Evolutionary conservation across 371 early-diverging fungal genomes (phyloP).

Genomic region (Zopfochytrium polystomum): DNA sequence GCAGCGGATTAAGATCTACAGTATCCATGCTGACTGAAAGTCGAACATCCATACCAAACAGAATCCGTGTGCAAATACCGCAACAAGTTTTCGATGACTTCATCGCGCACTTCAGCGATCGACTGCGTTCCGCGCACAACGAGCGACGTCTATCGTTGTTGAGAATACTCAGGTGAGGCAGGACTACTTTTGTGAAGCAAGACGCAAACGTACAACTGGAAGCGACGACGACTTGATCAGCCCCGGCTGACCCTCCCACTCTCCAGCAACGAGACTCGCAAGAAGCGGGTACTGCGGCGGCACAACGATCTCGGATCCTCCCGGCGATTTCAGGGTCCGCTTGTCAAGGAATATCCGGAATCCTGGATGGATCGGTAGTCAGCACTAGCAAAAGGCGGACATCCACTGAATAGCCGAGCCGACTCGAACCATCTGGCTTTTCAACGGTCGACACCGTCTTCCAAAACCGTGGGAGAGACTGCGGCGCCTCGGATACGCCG

Average conservation of each 20-base stretch:
- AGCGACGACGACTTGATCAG: conserved; percentile 78
- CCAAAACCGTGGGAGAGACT: conserved; percentile 30
- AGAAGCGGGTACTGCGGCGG: conserved; percentile 56
- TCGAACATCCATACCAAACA: conserved; percentile 54
- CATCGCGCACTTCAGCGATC: conserved; percentile 50
- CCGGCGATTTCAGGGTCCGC: conserved; percentile 80
- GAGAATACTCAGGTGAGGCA: background rate
- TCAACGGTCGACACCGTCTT: conserved; percentile 22
- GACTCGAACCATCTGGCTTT: conserved; percentile 44
- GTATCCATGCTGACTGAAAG: background rate
- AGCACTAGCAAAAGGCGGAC: too few species aligned
- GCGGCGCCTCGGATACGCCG: conserved; percentile 1
- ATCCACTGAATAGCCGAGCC: too few species aligned
- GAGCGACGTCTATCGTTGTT: conserved; percentile 68
- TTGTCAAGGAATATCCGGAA: conserved; percentile 70
- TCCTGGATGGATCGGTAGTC: too few species aligned
- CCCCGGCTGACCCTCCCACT: conserved; percentile 87
- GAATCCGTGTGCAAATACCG: conserved; percentile 86
- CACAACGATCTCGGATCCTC: conserved; percentile 65
- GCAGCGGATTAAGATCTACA: background rate
- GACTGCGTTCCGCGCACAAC: conserved; percentile 79
- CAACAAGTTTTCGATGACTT: conserved; percentile 72
- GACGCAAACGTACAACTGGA: conserved; percentile 64
- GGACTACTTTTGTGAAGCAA: background rate
- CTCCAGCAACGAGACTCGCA: conserved; percentile 81